Base-by-base conservation (phyloP, 2,329 filamentous ascomycete genomes). In the Alternaria sp. region DNA sequence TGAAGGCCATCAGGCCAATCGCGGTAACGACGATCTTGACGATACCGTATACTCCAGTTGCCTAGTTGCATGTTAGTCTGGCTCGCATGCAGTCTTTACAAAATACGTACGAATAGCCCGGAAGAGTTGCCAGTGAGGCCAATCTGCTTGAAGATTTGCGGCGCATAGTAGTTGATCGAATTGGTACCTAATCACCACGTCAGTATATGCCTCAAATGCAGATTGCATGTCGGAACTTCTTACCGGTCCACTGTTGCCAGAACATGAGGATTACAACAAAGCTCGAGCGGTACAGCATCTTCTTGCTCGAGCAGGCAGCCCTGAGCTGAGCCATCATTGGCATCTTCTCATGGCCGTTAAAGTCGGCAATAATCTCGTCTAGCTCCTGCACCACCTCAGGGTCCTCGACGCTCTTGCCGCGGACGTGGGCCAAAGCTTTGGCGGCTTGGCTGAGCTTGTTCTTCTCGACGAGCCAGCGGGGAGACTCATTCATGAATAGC, bases 381-480 rank as follows among this genome's bases (percentile, higher is more conserved):
- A 83, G 73, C 67, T 83, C 82, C 57, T 79, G 75, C 2, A 74
- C 47, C 12, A 84, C 79, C 17, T 73, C 72, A 0, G 70, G 58
- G 40, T 82, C 75, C 8, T 81, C 77, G 5, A 76, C 61, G 3
- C 76, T 54, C 64, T 76, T 79, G 28, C 72, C 69, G 5, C 82
- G 79, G 4, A 83, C 81, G 7, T 68, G 70, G 1, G 82, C 76
- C 36, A 84, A 72, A 19, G 81, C 79, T 56, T 76, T 74, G 8
- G 76, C 78, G 1, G 85, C 85, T 19, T 84, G 82, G 5, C 81
- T 75, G 17, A 82, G 73, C 3, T 81, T 80, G 58, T 83, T 82
- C 76, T 86, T 83, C 68, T 84, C 83, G n/a, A 85, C 82, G n/a
- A 86, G 79, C 84, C 84, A 87, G 17, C 85, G 82, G 1, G 85